These are phyloP conservation scores for Skeletonema tropicum DNA, from an alignment of 108 stramenopile genomes.

Conservation along the genomic window DNA sequence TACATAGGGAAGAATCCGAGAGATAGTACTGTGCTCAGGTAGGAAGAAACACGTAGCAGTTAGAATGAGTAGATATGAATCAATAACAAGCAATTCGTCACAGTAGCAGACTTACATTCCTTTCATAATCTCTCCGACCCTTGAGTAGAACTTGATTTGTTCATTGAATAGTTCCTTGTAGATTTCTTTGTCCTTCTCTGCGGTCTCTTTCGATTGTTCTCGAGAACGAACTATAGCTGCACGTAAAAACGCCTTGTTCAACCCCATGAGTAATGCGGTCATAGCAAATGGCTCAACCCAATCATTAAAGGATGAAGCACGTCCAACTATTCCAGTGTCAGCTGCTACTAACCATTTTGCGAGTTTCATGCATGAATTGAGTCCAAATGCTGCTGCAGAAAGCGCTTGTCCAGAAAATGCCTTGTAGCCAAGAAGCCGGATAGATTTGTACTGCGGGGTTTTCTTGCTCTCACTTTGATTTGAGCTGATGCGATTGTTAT, in stretches of 20 bases:
- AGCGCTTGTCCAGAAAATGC: neutral
- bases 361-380: neutral
- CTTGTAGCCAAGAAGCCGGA: neutral
- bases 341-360: conserved; percentile 3
- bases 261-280: neutral
- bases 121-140: neutral
- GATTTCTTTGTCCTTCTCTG: neutral
- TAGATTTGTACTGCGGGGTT: neutral
- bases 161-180: neutral
- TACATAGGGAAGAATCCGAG: conserved; percentile 4
- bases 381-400: neutral
- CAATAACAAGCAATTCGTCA: neutral
- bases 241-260: neutral
- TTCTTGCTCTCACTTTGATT: neutral
- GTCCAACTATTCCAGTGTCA: conserved; percentile 5
- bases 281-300: neutral
- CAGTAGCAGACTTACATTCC: conserved; percentile 1
- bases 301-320: neutral
- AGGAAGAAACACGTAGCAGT: neutral
- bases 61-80: neutral
- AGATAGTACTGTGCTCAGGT: neutral
- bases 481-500: neutral
- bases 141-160: conserved; percentile 6
- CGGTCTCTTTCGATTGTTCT: neutral
- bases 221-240: conserved; percentile 8